These are phyloP conservation scores for Chrysoporthe austroafricana DNA, from an alignment of 2,329 filamentous ascomycete species.

Conservation along the genomic window DNA sequence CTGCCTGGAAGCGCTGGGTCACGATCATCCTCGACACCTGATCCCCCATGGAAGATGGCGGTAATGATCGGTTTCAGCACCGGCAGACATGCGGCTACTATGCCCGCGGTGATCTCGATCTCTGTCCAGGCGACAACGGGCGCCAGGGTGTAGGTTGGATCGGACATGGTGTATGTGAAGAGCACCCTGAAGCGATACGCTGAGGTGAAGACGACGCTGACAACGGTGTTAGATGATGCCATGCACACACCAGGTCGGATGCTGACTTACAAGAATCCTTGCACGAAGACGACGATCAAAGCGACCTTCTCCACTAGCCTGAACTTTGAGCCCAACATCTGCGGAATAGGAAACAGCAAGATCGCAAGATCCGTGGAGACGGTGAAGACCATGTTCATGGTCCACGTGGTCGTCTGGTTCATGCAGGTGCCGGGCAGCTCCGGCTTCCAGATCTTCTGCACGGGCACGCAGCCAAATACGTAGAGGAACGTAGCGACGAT, in stretches of 20 bases:
- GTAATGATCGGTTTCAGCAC: constrained; percentile 52
- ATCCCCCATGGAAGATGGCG: constrained; percentile 33
- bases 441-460: constrained; percentile 53
- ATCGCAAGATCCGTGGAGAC: constrained; percentile 52
- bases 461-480: constrained; percentile 56
- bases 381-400: constrained; percentile 52
- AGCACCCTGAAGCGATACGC: constrained; percentile 52
- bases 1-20: constrained; percentile 9
- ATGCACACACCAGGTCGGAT: not conserved
- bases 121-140: constrained; percentile 52
- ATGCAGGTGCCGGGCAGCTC: constrained; percentile 51
- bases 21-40: constrained; percentile 39
- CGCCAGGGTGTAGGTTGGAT: constrained; percentile 52
- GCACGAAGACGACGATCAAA: constrained; percentile 48
- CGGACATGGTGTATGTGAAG: constrained; percentile 45
- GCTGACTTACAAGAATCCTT: constrained; percentile 48
- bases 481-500: constrained; percentile 52
- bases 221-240: not conserved
- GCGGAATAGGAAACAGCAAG: constrained; percentile 47
- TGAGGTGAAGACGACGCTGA: constrained; percentile 51
- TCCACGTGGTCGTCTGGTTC: constrained; percentile 54
- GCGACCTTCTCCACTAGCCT: constrained; percentile 47
- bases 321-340: constrained; percentile 51
- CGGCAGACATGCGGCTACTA: constrained; percentile 57
- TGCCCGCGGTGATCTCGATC: constrained; percentile 54